A percentile compares a stretch with the other conserved stretches of the same genome.
These are phyloP conservation scores for Mayamaea pseudoterrestris DNA, from an alignment of 108 stramenopile genomes.

Conservation along the genomic window DNA sequence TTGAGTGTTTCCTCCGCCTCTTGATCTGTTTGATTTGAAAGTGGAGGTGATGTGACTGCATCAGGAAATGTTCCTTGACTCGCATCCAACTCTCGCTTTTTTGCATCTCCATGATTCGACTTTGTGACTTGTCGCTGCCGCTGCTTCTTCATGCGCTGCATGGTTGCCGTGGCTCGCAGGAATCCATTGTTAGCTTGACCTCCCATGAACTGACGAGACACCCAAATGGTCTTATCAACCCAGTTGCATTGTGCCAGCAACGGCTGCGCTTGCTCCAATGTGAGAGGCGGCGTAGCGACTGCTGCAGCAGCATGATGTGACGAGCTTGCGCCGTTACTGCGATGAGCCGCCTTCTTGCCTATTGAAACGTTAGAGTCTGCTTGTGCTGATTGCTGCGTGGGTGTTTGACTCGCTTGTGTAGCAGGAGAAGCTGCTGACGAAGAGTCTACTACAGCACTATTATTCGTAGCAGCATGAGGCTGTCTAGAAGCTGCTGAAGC, in stretches of 20 bases:
- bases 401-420: too few relatives aligned
- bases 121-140: conserved; percentile 46
- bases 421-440: neutral
- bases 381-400: too few relatives aligned
- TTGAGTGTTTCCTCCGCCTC: conserved; percentile 31
- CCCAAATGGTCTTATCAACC: conserved; percentile 39
- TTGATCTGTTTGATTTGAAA: too few relatives aligned
- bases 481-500: neutral
- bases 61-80: too few relatives aligned
- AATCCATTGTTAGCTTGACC: conserved; percentile 65
- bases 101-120: conserved; percentile 13
- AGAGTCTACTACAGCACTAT: neutral
- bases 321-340: too few relatives aligned
- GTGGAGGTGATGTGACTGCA: too few relatives aligned
- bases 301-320: neutral
- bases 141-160: conserved; percentile 63
- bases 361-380: too few relatives aligned
- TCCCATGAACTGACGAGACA: conserved; percentile 48
- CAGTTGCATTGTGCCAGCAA: conserved; percentile 29
- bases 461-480: neutral
- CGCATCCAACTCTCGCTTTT: conserved; percentile 19
- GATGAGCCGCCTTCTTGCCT: too few relatives aligned
- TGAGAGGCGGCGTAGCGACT: neutral
- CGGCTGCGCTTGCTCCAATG: neutral
- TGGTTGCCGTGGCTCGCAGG: conserved; percentile 42